Evolutionary conservation across 2,329 filamentous ascomycete species (phyloP), one percentile per base, ranked within the genome.

Genomic region (Colletotrichum liriopes): DNA sequence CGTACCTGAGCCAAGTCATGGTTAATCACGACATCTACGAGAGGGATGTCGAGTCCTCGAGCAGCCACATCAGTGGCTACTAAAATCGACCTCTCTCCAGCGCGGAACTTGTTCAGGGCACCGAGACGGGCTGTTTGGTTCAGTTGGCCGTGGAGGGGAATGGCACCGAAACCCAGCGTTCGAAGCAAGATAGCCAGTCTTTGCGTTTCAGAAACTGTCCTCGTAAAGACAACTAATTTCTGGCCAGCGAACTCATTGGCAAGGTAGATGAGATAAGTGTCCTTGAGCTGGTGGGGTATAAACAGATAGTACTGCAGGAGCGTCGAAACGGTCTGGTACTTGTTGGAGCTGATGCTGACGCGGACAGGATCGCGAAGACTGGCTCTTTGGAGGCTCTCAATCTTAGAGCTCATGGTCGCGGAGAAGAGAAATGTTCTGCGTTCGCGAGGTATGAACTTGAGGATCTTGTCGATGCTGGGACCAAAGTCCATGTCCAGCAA

Each of bases 401-500:
- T 93, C 81, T 98, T 98, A 73, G 92, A 95, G 77, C 92, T 95
- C 89, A 98, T 96, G 16, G 96, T 99, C 1, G 96, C 96, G 5
- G 93, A 96, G 86, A 98, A 98, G 52, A 99, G 92, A 79, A 93
- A 96, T 0, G 96, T 98, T 51, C 92, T 89, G 49, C 92, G 61
- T 78, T 95, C 92, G 51, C 91, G 86, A 0, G 95, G 95, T 5
- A 98, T 86, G 35, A 97, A 94, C 82, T 96, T 96, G 63, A 98
- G 89, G 66, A 98, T 94, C 83, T 97, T 98, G 82, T 98, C 94
- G 47, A 98, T 90, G 29, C 95, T 93, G 2, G 95, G 94, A 0
- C 95, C 95, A 76, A 98, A 98, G 81, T 98, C 95, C 80, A 98
- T 92, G 79, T 99, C 96, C 1, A 98, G 89, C 12, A 98, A 87